Evolutionary conservation across 2,329 filamentous ascomycete species (phyloP).

Genomic region (Fusarium sulawesiense): DNA sequence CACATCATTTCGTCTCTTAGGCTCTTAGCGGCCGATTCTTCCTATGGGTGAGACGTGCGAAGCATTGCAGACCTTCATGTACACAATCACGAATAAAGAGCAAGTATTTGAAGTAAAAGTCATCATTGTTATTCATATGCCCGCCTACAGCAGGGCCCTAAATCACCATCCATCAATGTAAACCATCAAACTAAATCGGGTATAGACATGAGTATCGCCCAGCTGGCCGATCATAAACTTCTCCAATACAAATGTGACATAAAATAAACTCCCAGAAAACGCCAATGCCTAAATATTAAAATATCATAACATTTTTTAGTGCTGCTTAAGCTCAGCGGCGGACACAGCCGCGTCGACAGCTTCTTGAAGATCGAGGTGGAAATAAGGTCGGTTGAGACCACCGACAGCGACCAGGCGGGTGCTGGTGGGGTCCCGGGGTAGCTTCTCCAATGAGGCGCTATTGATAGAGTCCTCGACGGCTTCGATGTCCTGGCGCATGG

Average conservation of each 20-base stretch:
- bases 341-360: conserved; percentile 59
- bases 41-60: too few species aligned
- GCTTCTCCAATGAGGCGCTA: conserved; percentile 45
- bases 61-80: too few species aligned
- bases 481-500: conserved; percentile 47
- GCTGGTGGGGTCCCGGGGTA: conserved; percentile 45
- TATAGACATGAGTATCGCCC: conserved; percentile 30
- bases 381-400: conserved; percentile 63
- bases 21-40: not conserved
- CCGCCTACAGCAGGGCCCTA: not conserved
- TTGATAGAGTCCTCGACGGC: conserved; percentile 40
- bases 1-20: not conserved
- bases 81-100: not conserved
- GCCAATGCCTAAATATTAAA: not conserved
- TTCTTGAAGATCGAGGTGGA: conserved; percentile 63
- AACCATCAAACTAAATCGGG: conserved; percentile 24
- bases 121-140: conserved; percentile 12
- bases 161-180: conserved; percentile 1
- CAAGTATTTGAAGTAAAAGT: not conserved
- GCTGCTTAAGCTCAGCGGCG: conserved; percentile 49
- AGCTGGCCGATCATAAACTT: conserved; percentile 18
- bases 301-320: conserved; percentile 19
- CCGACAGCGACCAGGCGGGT: conserved; percentile 54
- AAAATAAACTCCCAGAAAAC: conserved; percentile 1
- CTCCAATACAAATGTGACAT: conserved; percentile 2